A percentile compares a stretch with the other conserved stretches of the same genome.
Conservation (phyloP, 1,284 basidiomycete species). For the Cryptococcus sp. region DNA sequence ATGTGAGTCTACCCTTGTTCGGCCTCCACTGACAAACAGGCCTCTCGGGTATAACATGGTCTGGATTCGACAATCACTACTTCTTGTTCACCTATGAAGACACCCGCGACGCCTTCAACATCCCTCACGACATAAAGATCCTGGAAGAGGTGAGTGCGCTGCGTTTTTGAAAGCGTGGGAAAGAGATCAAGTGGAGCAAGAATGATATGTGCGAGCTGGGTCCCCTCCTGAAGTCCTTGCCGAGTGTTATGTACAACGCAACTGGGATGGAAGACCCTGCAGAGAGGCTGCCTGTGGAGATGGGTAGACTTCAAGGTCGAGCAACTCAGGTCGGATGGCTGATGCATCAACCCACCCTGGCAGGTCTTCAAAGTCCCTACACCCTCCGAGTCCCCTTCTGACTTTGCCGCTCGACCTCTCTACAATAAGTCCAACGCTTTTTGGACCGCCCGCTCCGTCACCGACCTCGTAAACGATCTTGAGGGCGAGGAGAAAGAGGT, state of each 20-base stretch:
- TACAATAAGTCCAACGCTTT: conserved; percentile 32
- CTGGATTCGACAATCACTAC: conserved; percentile 32
- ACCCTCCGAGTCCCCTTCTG: conserved; percentile 11
- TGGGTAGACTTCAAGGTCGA: not conserved
- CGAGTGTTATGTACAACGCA: not conserved
- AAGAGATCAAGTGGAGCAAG: too few relatives aligned
- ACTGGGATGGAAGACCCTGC: not conserved
- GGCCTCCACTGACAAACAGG: conserved; percentile 10
- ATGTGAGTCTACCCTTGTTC: conserved; percentile 18
- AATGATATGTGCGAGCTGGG: too few relatives aligned
- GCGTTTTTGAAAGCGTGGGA: too few relatives aligned
- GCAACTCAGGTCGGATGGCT: too few relatives aligned
- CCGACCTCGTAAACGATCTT: conserved; percentile 21
- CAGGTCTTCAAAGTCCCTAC: conserved; percentile 28
- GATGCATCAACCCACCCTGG: not conserved
- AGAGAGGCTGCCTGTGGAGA: not conserved
- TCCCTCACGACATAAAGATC: conserved; percentile 34
- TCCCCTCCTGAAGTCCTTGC: too few relatives aligned
- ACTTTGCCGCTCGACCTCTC: conserved; percentile 17
- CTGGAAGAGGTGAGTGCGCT: conserved; percentile 24
- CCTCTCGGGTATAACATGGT: conserved; percentile 35
- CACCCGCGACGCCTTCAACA: conserved; percentile 28
- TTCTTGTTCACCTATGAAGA: conserved; percentile 35
- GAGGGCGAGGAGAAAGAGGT: conserved; percentile 9
- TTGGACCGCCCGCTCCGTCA: conserved; percentile 22